A percentile compares a stretch with the other conserved stretches of the same genome.
Evolutionary conservation across 768 basidiomycete genomes (phyloP).

Genomic region (Leccinum boreale): DNA sequence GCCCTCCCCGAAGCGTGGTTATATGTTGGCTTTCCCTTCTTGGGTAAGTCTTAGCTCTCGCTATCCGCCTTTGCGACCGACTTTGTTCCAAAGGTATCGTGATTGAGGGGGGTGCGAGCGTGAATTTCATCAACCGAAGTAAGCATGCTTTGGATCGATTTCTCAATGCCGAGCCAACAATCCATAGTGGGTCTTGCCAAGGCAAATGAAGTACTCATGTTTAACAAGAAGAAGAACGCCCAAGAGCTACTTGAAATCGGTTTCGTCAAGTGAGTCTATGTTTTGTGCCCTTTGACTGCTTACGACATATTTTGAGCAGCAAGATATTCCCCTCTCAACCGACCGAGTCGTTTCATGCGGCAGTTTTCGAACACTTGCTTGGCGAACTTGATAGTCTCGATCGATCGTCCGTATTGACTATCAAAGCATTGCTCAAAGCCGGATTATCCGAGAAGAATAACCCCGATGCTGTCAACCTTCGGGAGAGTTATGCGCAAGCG

Average conservation of each 20-base stretch:
- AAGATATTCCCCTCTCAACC: constrained; percentile 57
- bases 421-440: constrained; percentile 52
- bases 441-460: constrained; percentile 61
- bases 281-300: background rate
- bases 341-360: constrained; percentile 49
- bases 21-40: constrained; percentile 63
- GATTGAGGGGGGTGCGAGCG: constrained; percentile 67
- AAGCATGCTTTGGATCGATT: constrained; percentile 15
- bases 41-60: constrained; percentile 36
- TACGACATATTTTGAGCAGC: constrained; percentile 31
- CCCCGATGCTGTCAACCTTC: constrained; percentile 60
- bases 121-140: constrained; percentile 66
- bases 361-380: constrained; percentile 47
- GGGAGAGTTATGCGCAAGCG: constrained; percentile 72
- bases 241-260: constrained; percentile 57
- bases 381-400: constrained; percentile 59
- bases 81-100: constrained; percentile 46
- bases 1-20: constrained; percentile 59
- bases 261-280: constrained; percentile 56
- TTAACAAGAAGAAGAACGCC: constrained; percentile 63
- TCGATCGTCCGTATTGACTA: constrained; percentile 46
- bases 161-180: background rate
- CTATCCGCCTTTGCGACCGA: constrained; percentile 1
- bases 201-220: constrained; percentile 69
- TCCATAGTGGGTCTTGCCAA: constrained; percentile 61